Evolutionary conservation across 1,284 basidiomycete species (phyloP).

Genomic region (Phellopilus nigrolimitatus): DNA sequence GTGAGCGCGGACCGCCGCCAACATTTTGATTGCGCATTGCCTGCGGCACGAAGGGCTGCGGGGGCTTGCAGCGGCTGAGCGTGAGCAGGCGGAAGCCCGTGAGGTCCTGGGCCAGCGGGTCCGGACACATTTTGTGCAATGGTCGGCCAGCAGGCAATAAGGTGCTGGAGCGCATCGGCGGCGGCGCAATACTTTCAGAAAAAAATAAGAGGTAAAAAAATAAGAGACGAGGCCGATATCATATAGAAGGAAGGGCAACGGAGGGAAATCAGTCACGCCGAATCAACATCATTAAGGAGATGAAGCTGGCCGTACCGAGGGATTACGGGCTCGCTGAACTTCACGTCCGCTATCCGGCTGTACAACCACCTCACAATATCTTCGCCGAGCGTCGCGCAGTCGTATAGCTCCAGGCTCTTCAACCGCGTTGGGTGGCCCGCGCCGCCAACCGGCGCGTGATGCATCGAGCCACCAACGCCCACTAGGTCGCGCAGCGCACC

Average conservation of each 20-base stretch:
- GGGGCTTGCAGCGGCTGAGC: constrained; percentile 1
- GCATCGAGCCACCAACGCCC: constrained; percentile 22
- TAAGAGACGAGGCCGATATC: constrained; percentile 36
- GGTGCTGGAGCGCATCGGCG: constrained; percentile 28
- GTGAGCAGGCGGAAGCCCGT: constrained; percentile 6
- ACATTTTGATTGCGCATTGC: constrained; percentile 37
- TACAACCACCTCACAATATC: constrained; percentile 64
- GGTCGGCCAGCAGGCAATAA: constrained; percentile 24
- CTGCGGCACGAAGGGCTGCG: constrained; percentile 30
- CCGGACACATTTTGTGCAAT: constrained; percentile 28
- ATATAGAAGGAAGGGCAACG: constrained; percentile 60
- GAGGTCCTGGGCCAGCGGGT: constrained; percentile 11
- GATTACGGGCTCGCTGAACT: constrained; percentile 46
- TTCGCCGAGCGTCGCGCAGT: constrained; percentile 55
- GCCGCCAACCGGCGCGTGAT: background rate
- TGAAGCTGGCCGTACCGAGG: background rate
- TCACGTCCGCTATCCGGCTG: constrained; percentile 51
- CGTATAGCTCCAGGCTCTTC: constrained; percentile 53
- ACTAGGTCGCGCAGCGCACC: background rate
- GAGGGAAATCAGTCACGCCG: constrained; percentile 53
- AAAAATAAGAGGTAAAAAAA: constrained; percentile 31
- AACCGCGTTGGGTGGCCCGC: constrained; percentile 31
- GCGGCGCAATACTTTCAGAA: constrained; percentile 38
- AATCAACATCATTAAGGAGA: constrained; percentile 6
- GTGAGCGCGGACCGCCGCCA: constrained; percentile 54